These are phyloP conservation scores for Chaetomidium leptoderma DNA, from an alignment of 495 filamentous ascomycete genomes.

Conservation along the genomic window DNA sequence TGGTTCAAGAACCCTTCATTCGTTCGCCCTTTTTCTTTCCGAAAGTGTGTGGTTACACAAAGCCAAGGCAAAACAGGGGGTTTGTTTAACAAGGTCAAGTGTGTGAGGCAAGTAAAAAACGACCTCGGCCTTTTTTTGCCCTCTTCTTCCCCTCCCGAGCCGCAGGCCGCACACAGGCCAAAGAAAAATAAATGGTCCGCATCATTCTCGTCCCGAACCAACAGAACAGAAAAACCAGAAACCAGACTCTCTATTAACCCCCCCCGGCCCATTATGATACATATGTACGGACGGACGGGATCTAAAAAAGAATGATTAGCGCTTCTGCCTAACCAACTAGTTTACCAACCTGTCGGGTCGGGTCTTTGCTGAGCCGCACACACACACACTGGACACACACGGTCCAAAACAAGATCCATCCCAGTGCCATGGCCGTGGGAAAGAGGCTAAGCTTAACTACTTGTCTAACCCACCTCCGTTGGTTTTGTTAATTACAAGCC, in stretches of 20 bases:
- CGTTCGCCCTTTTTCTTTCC: neutral
- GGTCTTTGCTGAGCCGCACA: slow-evolving; percentile 7
- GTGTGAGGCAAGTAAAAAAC: neutral
- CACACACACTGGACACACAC: too few species aligned
- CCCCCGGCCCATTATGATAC: neutral
- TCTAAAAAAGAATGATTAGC: neutral
- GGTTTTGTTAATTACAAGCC: too few species aligned
- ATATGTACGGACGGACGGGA: too few species aligned
- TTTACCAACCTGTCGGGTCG: slow-evolving; percentile 3
- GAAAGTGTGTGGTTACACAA: slow-evolving; percentile 16
- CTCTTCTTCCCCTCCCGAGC: neutral
- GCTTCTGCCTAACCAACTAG: slow-evolving; percentile 5
- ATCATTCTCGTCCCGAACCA: neutral
- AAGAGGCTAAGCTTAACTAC: neutral
- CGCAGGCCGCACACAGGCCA: too few species aligned
- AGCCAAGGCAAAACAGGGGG: slow-evolving; percentile 8
- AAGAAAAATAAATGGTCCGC: neutral
- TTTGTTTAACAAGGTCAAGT: neutral
- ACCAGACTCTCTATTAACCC: neutral
- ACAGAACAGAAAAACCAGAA: neutral
- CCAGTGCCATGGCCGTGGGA: slow-evolving; percentile 7
- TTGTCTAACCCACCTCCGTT: too few species aligned
- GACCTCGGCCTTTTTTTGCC: neutral
- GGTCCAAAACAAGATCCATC: neutral
- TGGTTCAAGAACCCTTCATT: neutral